A percentile compares a stretch with the other conserved stretches of the same genome.
These are phyloP conservation scores for Monilinia vaccinii-corymbosi DNA, from an alignment of 2,329 filamentous ascomycete species.

Conservation along the genomic window DNA sequence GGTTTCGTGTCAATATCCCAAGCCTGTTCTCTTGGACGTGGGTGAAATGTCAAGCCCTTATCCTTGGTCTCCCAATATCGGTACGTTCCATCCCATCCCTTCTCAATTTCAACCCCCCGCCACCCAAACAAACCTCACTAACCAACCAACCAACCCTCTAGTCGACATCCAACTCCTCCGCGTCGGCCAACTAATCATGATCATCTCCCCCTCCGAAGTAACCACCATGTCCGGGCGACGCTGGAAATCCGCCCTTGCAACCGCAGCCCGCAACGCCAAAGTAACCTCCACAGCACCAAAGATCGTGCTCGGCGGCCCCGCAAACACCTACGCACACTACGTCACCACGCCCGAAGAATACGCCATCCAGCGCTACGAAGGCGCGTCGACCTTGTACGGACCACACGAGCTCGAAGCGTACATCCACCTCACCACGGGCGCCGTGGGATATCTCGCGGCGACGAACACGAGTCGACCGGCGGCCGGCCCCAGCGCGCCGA, in stretches of 20 bases:
- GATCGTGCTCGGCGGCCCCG: conserved; percentile 77
- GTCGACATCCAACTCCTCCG: conserved; percentile 81
- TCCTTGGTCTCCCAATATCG: conserved; percentile 76
- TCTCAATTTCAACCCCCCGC: background rate
- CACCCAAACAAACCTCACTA: background rate
- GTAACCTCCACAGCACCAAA: conserved; percentile 43
- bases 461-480: conserved; percentile 36
- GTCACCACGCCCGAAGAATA: conserved; percentile 73
- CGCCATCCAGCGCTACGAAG: conserved; percentile 79
- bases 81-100: background rate
- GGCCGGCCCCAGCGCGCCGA: conserved; percentile 58
- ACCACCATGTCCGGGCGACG: conserved; percentile 86
- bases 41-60: conserved; percentile 70
- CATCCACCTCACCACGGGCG: conserved; percentile 68
- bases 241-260: conserved; percentile 58
- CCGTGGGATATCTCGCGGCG: conserved; percentile 56
- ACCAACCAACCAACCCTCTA: background rate
- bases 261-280: conserved; percentile 33
- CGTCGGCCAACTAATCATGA: conserved; percentile 74
- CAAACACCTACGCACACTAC: conserved; percentile 80
- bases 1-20: conserved; percentile 52
- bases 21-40: conserved; percentile 80
- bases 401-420: conserved; percentile 74
- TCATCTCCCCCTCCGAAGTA: conserved; percentile 77
- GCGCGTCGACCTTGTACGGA: conserved; percentile 80